Evolutionary conservation across 805 yeast species (phyloP).

Genomic region (Ogataea ganodermae): DNA sequence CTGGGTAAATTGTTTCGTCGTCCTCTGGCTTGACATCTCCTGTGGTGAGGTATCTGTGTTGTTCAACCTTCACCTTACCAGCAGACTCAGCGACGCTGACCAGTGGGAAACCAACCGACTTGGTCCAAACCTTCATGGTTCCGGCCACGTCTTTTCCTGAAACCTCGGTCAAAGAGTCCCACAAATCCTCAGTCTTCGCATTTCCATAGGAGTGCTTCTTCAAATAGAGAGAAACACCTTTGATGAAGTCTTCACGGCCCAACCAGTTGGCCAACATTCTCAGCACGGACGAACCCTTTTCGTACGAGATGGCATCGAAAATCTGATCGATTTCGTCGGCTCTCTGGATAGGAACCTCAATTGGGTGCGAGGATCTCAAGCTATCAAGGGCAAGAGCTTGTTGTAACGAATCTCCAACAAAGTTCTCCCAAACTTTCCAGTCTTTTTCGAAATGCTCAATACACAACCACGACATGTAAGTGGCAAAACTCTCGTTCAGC

Average conservation of each 20-base stretch:
- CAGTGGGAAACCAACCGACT: conserved; percentile 73
- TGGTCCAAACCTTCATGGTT: conserved; percentile 75
- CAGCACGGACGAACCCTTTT: conserved; percentile 77
- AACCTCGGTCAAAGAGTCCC: conserved; percentile 65
- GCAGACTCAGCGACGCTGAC: conserved; percentile 49
- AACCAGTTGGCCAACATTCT: conserved; percentile 74
- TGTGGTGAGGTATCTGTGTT: conserved; percentile 63
- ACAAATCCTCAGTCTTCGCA: conserved; percentile 72
- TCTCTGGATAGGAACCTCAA: conserved; percentile 80
- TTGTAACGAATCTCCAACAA: conserved; percentile 56
- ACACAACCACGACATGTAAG: conserved; percentile 79
- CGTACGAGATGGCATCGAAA: conserved; percentile 80
- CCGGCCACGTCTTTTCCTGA: conserved; percentile 64
- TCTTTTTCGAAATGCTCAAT: conserved; percentile 71
- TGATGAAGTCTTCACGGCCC: conserved; percentile 68
- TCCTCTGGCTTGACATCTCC: conserved; percentile 69
- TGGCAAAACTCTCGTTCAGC: conserved; percentile 90
- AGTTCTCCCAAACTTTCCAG: conserved; percentile 76
- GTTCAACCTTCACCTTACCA: conserved; percentile 41
- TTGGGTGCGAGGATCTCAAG: conserved; percentile 72
- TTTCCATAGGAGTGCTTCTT: conserved; percentile 64
- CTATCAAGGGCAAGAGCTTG: conserved; percentile 57
- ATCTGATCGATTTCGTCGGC: conserved; percentile 82
- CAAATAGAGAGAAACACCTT: conserved; percentile 74
- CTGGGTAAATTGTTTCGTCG: conserved; percentile 59